Percentiles rank a stretch among this genome's conserved stretches.
Conservation (phyloP, 768 basidiomycete species). For the Suillus subluteus region DNA sequence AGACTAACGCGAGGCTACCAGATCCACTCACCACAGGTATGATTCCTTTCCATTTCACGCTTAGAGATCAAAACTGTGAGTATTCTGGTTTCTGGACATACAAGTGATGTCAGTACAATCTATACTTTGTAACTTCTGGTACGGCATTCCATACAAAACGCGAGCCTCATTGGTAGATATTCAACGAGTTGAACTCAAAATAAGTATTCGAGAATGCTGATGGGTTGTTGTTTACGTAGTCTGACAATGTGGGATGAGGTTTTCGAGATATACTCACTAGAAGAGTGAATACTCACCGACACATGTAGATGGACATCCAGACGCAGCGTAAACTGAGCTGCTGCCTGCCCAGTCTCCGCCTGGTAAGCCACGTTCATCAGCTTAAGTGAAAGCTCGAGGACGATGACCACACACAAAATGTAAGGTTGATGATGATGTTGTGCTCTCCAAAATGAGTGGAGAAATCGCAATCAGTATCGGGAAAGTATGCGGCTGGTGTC, state of each 20-base stretch:
- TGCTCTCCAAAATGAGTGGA: conserved; percentile 54
- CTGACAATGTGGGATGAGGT: conserved; percentile 17
- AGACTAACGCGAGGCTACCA: neutral
- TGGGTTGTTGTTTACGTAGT: conserved; percentile 41
- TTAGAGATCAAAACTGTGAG: neutral
- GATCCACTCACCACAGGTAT: neutral
- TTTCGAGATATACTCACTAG: too few species aligned
- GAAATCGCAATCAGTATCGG: conserved; percentile 61
- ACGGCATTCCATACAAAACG: neutral
- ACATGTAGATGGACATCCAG: conserved; percentile 33
- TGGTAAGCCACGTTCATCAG: conserved; percentile 10
- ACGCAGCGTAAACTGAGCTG: conserved; percentile 20
- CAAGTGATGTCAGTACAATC: neutral
- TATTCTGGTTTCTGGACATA: neutral
- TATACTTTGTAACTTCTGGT: neutral
- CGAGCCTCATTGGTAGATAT: conserved; percentile 35
- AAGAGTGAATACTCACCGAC: conserved; percentile 22
- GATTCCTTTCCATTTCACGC: neutral
- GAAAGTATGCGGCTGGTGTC: conserved; percentile 63
- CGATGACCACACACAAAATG: conserved; percentile 27
- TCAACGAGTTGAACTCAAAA: conserved; percentile 42
- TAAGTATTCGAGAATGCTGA: conserved; percentile 37
- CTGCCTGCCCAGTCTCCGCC: conserved; percentile 35
- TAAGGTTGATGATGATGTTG: conserved; percentile 65
- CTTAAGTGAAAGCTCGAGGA: conserved; percentile 16